These are phyloP conservation scores for Zopfochytrium polystomum DNA, from an alignment of 371 early-diverging fungal genomes.

Conservation along the genomic window DNA sequence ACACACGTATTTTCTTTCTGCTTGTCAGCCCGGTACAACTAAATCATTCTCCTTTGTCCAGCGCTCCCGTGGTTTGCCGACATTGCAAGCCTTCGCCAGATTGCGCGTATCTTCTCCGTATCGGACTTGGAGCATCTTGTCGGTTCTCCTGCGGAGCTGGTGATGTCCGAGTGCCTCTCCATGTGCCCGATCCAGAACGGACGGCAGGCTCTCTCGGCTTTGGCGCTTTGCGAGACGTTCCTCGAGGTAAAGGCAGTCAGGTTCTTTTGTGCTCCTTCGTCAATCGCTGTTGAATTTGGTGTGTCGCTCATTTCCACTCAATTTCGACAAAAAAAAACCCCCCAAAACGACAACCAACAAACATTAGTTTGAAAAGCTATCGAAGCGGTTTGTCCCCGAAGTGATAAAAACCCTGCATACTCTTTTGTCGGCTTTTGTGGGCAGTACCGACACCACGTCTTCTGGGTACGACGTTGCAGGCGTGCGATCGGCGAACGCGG, in stretches of 20 bases:
- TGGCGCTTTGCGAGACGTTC: slow-evolving; percentile 70
- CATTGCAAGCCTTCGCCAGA: slow-evolving; percentile 51
- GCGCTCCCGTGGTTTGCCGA: slow-evolving; percentile 26
- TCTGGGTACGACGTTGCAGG: too few relatives aligned
- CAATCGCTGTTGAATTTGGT: slow-evolving; percentile 3
- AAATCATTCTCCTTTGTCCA: neutral
- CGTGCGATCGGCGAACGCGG: too few relatives aligned
- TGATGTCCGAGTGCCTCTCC: slow-evolving; percentile 71
- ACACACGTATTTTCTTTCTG: neutral
- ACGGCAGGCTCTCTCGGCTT: slow-evolving; percentile 65
- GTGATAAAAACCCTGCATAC: slow-evolving; percentile 65
- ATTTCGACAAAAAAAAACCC: too few relatives aligned
- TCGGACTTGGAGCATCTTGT: slow-evolving; percentile 87
- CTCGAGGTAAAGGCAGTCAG: slow-evolving; percentile 52
- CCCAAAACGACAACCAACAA: too few relatives aligned
- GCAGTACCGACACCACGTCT: too few relatives aligned
- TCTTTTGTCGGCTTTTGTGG: slow-evolving; percentile 11
- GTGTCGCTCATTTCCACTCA: neutral
- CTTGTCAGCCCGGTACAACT: neutral
- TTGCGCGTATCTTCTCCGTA: slow-evolving; percentile 73
- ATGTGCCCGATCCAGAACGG: slow-evolving; percentile 60
- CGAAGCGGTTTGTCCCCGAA: slow-evolving; percentile 86
- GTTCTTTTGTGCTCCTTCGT: neutral
- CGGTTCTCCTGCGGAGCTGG: slow-evolving; percentile 75
- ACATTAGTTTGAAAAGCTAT: slow-evolving; percentile 62